Conservation (phyloP, 2,329 filamentous ascomycete genomes). For the Penicillium sp. region DNA sequence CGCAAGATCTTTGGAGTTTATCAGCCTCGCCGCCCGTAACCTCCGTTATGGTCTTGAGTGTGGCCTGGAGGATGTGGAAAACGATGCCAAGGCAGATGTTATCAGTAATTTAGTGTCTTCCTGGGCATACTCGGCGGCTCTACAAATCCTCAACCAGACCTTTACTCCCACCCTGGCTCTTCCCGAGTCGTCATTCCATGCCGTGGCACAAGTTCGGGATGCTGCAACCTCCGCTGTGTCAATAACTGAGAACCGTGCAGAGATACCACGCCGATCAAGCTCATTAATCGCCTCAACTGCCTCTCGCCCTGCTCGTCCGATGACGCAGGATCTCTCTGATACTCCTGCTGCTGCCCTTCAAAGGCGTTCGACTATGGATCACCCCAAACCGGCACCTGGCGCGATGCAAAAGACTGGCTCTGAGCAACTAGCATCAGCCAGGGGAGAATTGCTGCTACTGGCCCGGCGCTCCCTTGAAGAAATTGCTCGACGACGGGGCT, state of each 20-base stretch:
- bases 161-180: constrained; percentile 39
- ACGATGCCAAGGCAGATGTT: constrained; percentile 36
- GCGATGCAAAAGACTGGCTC: constrained; percentile 58
- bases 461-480: constrained; percentile 78
- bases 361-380: constrained; percentile 48
- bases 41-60: constrained; percentile 75
- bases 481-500: constrained; percentile 69
- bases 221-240: constrained; percentile 20
- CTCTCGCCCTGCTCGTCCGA: constrained; percentile 26
- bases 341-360: constrained; percentile 34
- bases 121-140: constrained; percentile 49
- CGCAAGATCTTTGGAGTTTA: constrained; percentile 77
- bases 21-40: constrained; percentile 75
- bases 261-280: constrained; percentile 44
- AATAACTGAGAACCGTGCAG: constrained; percentile 27
- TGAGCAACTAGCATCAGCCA: constrained; percentile 77
- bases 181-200: constrained; percentile 40
- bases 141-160: constrained; percentile 48
- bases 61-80: constrained; percentile 54
- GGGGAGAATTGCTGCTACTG: constrained; percentile 79
- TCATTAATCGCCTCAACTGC: constrained; percentile 33
- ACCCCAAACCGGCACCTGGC: constrained; percentile 45
- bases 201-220: constrained; percentile 28
- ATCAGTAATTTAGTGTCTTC: constrained; percentile 52
- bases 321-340: constrained; percentile 37